Base-by-base conservation (phyloP, 441 rosid species). In the Manihot esculenta region DNA sequence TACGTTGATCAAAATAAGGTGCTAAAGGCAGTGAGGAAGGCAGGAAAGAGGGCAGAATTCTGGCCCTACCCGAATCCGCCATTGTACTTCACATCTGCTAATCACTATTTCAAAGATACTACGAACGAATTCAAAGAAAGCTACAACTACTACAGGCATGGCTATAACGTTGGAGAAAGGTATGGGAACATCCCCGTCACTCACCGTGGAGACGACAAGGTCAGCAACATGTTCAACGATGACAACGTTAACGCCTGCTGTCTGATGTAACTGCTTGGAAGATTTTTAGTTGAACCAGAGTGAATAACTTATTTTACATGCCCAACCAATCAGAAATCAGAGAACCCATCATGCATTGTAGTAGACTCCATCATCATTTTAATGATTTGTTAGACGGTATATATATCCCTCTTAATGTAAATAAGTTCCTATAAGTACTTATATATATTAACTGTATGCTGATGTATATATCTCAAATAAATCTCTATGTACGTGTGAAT, bases 21-120 rank as follows among this genome's bases (percentile, higher is more conserved):
- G 66, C 79, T 94, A 9, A 92, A 88, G 80, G 87, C 84, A 1
- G 97, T 92, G 74, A 82, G 99, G 71, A 89, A 97, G 75, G 84
- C 88, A 0, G 97, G 99, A 12, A 92, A 92, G 81, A 84, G 97
- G 78, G 99, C 96, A 0, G 97, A 92, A 76, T 92, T 92, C 78
- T 92, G 97, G 97, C 99, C 97, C 0, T 88, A 92, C 75, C 97
- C 99, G 0, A 69, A 94, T 54, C 81, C 81, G n/a, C 97, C 99
- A 13, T 76, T 90, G 66, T 94, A 90, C 89, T 94, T 92, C 86
- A 94, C 97, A 48, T 78, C 91, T 0, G 50, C 92, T 7, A 76
- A 69, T n/a, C 48, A 87, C 54, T 94, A 94, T 68, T 94, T 84
- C 82, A 88, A 72, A 76, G 99, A 94, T 80, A 90, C 96, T 1